Percentiles rank a stretch among this genome's conserved stretches.
Evolutionary conservation across 176 grass and related monocot genomes (phyloP).

Genomic region (Oryza longistaminata): DNA sequence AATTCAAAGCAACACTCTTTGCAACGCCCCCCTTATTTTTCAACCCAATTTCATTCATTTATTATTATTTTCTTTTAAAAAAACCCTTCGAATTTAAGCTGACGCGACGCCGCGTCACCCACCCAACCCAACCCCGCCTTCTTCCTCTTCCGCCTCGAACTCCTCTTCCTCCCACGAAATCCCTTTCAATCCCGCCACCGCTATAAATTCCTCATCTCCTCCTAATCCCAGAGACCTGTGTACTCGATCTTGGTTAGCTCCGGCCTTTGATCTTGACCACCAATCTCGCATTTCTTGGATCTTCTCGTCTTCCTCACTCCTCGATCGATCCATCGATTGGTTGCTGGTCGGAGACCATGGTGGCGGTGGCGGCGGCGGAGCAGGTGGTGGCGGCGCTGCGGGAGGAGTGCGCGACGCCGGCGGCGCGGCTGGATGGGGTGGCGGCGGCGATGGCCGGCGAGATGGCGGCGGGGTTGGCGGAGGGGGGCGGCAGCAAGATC

Average conservation of each 20-base stretch:
- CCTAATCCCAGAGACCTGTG: neutral
- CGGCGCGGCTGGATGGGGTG: slow-evolving; percentile 38
- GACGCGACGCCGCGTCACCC: neutral
- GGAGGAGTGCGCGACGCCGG: slow-evolving; percentile 55
- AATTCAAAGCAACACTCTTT: slow-evolving; percentile 44
- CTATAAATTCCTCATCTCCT: neutral
- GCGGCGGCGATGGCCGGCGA: slow-evolving; percentile 46
- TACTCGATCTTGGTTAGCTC: neutral
- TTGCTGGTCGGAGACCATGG: slow-evolving; percentile 1
- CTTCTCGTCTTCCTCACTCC: neutral
- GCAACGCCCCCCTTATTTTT: neutral
- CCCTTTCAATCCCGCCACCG: neutral
- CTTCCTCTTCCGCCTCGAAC: neutral
- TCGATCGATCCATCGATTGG: neutral
- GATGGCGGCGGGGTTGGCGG: slow-evolving; percentile 56
- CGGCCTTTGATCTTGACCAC: neutral
- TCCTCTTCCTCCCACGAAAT: neutral
- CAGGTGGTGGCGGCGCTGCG: slow-evolving; percentile 47
- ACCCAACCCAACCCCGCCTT: no score
- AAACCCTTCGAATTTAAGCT: neutral
- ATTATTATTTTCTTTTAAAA: no score
- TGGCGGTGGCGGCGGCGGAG: slow-evolving; percentile 21
- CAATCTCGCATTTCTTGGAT: neutral
- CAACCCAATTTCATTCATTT: neutral
- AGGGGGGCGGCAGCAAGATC: slow-evolving; percentile 71